phyloP scores from a whole-genome alignment of 257 asterid genomes.

The Haberlea rhodopensis region DNA sequence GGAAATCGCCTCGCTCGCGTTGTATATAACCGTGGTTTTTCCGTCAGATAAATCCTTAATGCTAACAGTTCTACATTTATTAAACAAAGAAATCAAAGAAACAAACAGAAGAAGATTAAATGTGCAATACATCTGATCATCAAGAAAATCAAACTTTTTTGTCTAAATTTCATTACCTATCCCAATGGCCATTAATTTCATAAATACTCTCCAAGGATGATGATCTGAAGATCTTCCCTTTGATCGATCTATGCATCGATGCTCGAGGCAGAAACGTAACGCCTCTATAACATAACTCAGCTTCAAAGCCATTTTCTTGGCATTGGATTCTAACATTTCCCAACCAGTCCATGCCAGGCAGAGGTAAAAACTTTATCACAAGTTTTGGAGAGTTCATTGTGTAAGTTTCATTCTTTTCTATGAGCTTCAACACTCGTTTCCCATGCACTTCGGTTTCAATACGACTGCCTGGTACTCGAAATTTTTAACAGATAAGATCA shows the following conservation, averaged over 20 bases:
- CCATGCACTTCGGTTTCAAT: slow-evolving; percentile 74
- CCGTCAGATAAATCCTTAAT: slow-evolving; percentile 48
- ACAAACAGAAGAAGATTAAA: background rate
- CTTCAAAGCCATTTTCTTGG: slow-evolving; percentile 62
- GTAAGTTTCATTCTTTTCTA: slow-evolving; percentile 56
- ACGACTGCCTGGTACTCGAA: slow-evolving; percentile 45
- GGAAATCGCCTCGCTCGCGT: slow-evolving; percentile 58
- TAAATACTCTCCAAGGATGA: slow-evolving; percentile 51
- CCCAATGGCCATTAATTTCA: slow-evolving; percentile 81
- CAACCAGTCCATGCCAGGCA: slow-evolving; percentile 69
- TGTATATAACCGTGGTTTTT: slow-evolving; percentile 46
- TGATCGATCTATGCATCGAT: slow-evolving; percentile 49
- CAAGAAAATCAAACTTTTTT: background rate
- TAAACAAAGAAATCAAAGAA: background rate
- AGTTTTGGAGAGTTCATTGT: slow-evolving; percentile 71
- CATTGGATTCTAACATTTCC: slow-evolving; percentile 64
- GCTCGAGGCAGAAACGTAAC: slow-evolving; percentile 45
- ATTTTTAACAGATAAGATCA: background rate
- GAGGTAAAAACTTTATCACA: slow-evolving; percentile 62
- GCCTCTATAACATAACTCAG: slow-evolving; percentile 59
- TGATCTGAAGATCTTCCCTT: slow-evolving; percentile 54
- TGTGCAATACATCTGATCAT: too few species aligned
- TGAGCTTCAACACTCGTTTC: slow-evolving; percentile 47
- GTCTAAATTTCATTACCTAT: slow-evolving; percentile 42
- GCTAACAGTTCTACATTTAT: slow-evolving; percentile 43